Percentiles rank a stretch among this genome's conserved stretches.
These are phyloP conservation scores for Gastroboletus turbinatus DNA, from an alignment of 1,284 basidiomycete species.

Conservation along the genomic window DNA sequence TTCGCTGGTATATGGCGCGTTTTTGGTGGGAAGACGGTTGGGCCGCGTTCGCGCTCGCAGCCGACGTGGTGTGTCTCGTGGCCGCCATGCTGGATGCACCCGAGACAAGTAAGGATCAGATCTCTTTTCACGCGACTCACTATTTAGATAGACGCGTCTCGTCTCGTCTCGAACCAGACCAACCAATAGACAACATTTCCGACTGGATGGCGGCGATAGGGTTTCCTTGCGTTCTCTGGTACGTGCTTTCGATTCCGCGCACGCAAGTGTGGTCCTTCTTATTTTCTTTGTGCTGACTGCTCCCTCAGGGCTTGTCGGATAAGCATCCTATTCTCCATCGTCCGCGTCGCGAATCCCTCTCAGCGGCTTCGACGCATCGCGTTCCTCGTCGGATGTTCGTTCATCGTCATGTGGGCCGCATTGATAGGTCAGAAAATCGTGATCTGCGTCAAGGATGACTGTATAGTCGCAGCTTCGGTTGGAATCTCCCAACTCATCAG, in stretches of 20 bases:
- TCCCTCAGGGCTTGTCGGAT: conserved; percentile 22
- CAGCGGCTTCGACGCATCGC: conserved; percentile 6
- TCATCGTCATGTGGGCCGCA: conserved; percentile 26
- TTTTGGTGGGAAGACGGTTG: conserved; percentile 33
- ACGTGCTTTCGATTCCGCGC: neutral
- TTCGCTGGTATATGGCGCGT: conserved; percentile 16
- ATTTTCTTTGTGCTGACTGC: neutral
- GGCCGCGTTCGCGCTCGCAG: conserved; percentile 24
- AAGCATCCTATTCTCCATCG: conserved; percentile 27
- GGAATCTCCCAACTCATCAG: conserved; percentile 23
- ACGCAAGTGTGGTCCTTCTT: neutral
- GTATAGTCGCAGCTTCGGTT: conserved; percentile 2
- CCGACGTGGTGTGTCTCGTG: conserved; percentile 19
- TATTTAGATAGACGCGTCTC: neutral
- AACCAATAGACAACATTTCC: neutral
- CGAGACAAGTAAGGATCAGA: conserved; percentile 5
- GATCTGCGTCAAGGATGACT: conserved; percentile 8
- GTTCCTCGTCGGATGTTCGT: conserved; percentile 13
- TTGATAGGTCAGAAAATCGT: conserved; percentile 18
- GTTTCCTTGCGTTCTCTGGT: conserved; percentile 27
- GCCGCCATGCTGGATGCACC: conserved; percentile 1
- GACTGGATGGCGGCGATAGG: conserved; percentile 18
- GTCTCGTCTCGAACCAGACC: neutral
- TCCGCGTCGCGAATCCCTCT: conserved; percentile 18
- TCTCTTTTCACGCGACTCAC: neutral